Conservation (phyloP, 2,329 filamentous ascomycete genomes). For the Zopfia rhizophila region DNA sequence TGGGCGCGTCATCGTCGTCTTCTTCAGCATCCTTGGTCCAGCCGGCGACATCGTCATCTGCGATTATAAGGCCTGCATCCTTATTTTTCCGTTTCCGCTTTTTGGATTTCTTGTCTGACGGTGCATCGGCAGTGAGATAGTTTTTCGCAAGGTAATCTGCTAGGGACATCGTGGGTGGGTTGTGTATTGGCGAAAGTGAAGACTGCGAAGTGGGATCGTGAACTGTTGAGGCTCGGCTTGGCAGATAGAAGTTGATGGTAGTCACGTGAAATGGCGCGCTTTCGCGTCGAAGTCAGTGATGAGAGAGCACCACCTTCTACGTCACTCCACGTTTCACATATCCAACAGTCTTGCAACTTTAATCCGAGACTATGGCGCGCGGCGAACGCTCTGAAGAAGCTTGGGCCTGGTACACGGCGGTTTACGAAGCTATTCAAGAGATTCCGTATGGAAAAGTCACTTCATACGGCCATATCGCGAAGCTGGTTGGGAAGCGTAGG, state of each 20-base stretch:
- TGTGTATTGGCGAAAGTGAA: slow-evolving; percentile 22
- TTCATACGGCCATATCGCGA: slow-evolving; percentile 84
- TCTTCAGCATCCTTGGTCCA: slow-evolving; percentile 63
- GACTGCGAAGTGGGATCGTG: neutral
- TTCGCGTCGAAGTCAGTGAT: slow-evolving; percentile 13
- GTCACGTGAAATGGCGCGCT: slow-evolving; percentile 42
- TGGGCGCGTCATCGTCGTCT: slow-evolving; percentile 65
- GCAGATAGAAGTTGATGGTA: neutral
- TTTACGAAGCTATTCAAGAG: slow-evolving; percentile 86
- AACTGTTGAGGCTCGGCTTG: neutral
- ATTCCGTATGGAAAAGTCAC: slow-evolving; percentile 87
- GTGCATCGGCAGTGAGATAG: slow-evolving; percentile 77
- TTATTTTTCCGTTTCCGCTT: slow-evolving; percentile 62
- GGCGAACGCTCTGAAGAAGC: slow-evolving; percentile 74
- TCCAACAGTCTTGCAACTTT: neutral
- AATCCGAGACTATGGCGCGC: slow-evolving; percentile 68
- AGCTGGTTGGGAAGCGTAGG: slow-evolving; percentile 77
- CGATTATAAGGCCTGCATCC: slow-evolving; percentile 56
- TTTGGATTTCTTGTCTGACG: slow-evolving; percentile 59
- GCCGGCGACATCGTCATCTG: slow-evolving; percentile 65
- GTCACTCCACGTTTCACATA: neutral
- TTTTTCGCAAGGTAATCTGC: slow-evolving; percentile 90
- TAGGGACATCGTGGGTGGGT: slow-evolving; percentile 74
- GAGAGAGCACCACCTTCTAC: neutral
- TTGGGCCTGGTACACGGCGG: slow-evolving; percentile 76